Percentiles rank a stretch among this genome's conserved stretches.
These are phyloP conservation scores for Penicillium bialowiezense DNA, from an alignment of 495 filamentous ascomycete genomes.

Conservation along the genomic window DNA sequence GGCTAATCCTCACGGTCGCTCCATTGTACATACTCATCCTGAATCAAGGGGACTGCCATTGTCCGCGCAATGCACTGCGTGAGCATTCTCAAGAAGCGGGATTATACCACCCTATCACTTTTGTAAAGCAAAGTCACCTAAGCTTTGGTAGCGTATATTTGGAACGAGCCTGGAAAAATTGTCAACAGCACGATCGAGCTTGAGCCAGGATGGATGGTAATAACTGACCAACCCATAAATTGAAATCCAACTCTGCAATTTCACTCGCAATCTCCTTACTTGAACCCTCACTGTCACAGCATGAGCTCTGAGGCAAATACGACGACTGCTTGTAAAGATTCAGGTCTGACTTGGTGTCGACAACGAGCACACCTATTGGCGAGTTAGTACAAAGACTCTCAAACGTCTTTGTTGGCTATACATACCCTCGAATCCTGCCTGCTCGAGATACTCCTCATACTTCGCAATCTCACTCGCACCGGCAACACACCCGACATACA, in stretches of 20 bases:
- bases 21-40: too few species aligned
- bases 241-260: constrained; percentile 7
- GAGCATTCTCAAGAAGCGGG: too few species aligned
- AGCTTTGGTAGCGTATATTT: background rate
- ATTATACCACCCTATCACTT: too few species aligned
- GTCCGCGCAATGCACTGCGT: too few species aligned
- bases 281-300: background rate
- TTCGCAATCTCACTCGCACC: constrained; percentile 53
- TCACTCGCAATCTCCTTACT: too few species aligned
- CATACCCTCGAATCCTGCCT: constrained; percentile 54
- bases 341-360: constrained; percentile 51
- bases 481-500: constrained; percentile 61
- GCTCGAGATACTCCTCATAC: constrained; percentile 54
- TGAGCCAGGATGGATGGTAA: too few species aligned
- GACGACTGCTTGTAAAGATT: constrained; percentile 64
- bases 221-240: constrained; percentile 18
- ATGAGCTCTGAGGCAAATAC: too few species aligned
- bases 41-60: too few species aligned
- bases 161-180: background rate
- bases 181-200: background rate
- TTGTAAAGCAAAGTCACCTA: too few species aligned
- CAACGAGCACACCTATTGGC: constrained; percentile 51
- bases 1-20: too few species aligned
- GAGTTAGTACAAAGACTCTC: constrained; percentile 1
- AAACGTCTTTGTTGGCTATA: background rate